Conservation (phyloP, 2,329 filamentous ascomycete species). For the Trichoderma afroharzianum region DNA sequence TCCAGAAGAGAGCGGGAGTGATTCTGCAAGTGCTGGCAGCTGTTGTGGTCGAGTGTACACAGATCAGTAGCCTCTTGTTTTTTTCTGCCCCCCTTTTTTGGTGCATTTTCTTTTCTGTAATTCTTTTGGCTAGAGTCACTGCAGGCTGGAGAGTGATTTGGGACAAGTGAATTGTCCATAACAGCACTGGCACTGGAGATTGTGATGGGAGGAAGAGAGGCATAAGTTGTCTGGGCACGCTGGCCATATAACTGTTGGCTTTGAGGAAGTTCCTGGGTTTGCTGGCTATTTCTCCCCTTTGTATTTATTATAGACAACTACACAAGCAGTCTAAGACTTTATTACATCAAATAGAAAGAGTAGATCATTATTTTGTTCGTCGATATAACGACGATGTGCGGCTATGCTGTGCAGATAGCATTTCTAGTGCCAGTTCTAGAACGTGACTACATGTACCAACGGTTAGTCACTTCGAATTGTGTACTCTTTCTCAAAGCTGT, state of each 20-base stretch:
- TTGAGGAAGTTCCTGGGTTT: neutral
- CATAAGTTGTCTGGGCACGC: neutral
- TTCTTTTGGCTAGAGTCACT: neutral
- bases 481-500: neutral
- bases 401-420: neutral
- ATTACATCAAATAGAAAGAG: neutral
- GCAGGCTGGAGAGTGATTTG: neutral
- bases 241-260: neutral
- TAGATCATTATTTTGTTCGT: neutral
- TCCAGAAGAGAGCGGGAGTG: neutral
- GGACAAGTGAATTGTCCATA: neutral
- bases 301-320: neutral
- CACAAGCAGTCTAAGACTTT: no score
- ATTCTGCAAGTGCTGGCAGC: slow-evolving; percentile 1
- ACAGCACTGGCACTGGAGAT: neutral
- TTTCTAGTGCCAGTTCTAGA: neutral
- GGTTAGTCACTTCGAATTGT: neutral
- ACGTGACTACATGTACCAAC: neutral
- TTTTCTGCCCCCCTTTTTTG: neutral
- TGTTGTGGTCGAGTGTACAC: neutral
- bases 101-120: neutral
- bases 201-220: neutral
- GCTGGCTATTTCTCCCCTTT: no score
- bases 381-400: neutral
- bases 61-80: neutral